These are phyloP conservation scores for Penicillium sp. DNA, from an alignment of 2,329 filamentous ascomycete genomes.

Conservation along the genomic window DNA sequence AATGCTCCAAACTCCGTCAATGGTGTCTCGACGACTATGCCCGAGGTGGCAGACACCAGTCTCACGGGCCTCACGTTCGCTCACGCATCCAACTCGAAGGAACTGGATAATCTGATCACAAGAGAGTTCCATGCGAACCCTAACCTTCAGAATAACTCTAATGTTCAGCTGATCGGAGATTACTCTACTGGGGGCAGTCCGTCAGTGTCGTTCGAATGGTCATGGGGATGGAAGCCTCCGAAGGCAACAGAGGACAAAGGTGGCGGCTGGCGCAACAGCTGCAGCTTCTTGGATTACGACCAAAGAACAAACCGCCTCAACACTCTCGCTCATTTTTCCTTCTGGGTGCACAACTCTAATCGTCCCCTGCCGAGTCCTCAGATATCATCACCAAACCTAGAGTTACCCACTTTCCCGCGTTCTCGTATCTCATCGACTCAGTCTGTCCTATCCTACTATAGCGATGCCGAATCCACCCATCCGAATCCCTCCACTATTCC, in stretches of 20 bases:
- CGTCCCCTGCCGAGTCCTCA: constrained; percentile 50
- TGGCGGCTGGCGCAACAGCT: constrained; percentile 92
- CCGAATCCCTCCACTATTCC: constrained; percentile 27
- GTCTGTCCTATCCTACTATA: constrained; percentile 79
- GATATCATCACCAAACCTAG: constrained; percentile 69
- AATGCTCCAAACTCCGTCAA: constrained; percentile 52
- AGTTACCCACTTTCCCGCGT: constrained; percentile 70
- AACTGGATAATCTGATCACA: constrained; percentile 91
- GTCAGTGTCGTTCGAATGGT: constrained; percentile 88
- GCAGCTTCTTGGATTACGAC: constrained; percentile 97
- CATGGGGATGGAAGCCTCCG: constrained; percentile 95
- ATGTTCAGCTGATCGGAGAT: constrained; percentile 92
- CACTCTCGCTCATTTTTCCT: constrained; percentile 87
- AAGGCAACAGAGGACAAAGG: constrained; percentile 76
- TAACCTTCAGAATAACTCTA: constrained; percentile 94
- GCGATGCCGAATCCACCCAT: constrained; percentile 60
- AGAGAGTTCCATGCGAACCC: constrained; percentile 95
- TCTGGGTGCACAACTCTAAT: constrained; percentile 77
- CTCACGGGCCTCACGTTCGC: constrained; percentile 91
- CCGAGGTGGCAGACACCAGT: constrained; percentile 63
- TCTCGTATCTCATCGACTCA: constrained; percentile 82
- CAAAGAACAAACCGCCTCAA: constrained; percentile 84
- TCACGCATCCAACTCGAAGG: constrained; percentile 78
- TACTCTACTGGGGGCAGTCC: constrained; percentile 78
- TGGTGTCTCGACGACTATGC: constrained; percentile 51